Base-by-base conservation (phyloP, 768 basidiomycete species). In the Lactarius quietus region DNA sequence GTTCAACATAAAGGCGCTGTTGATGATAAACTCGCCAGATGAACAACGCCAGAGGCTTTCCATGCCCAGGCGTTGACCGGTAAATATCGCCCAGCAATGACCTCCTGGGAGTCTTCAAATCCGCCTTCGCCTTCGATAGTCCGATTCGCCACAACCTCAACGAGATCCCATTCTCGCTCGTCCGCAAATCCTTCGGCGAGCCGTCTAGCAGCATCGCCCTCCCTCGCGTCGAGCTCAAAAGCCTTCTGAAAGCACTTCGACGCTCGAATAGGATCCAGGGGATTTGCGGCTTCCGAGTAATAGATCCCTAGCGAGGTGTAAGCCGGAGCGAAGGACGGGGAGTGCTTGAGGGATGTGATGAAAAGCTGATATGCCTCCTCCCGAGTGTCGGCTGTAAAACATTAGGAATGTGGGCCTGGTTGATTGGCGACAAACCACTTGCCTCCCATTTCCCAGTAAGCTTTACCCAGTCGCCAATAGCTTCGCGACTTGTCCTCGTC, bases 241-340 rank as follows among this genome's bases (percentile, higher is more conserved):
- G 96, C 97, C 72, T 96, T 98, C 72, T 98, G 95, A 76, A 96
- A 98, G 74, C 96, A 98, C 73, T 95, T 95, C 3, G 92, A 89
- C 0, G 96, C 91, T 41, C 95, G 86, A 7, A 84, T 84, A 28
- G 86, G 87, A 75, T 98, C 95, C 0, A 88, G 84, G 0, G 93
- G 93, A 14, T 79, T 76, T 4, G 83, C 78, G 63, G 78, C 80
- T 48, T 94, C 89, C 23, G 83, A 76, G 75, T 98, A 98, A 76
- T 95, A 95, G 55, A 92, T 79, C 8, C 97, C 97, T 3, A 99
- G 84, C 1, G 93, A 93, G 3, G 96, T 96, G 74, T 93, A 98
- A 0, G 97, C 88, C 1, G 97, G 90, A 0, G 96, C 94, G 73
- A 88, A 97, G 10, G 83, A 79, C 0, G 91, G 75, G 58, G 84